Evolutionary conservation across 805 yeast genomes (phyloP).

Genomic region (Limtongia smithiae): DNA sequence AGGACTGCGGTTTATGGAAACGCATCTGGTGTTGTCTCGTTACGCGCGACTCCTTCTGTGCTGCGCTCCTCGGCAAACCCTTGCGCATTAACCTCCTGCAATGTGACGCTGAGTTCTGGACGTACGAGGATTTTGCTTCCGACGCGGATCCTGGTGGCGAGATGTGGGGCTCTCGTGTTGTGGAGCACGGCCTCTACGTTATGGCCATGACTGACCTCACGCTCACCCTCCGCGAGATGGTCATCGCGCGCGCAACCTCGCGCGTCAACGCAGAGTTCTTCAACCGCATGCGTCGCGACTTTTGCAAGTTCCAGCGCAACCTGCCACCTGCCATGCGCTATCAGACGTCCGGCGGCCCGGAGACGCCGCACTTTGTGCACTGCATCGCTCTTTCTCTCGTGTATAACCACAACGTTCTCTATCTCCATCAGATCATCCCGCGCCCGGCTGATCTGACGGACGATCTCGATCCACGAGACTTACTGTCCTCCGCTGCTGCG

Average conservation of each 20-base stretch:
- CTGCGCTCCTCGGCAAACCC: conserved; percentile 19
- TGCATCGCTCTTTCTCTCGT: conserved; percentile 5
- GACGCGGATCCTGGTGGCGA: conserved; percentile 5
- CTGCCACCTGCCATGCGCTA: conserved; percentile 1
- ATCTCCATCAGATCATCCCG: conserved; percentile 16
- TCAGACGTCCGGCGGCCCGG: not conserved
- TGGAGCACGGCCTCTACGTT: conserved; percentile 6
- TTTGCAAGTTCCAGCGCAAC: not conserved
- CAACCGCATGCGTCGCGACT: not conserved
- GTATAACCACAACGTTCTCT: conserved; percentile 21
- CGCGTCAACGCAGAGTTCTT: conserved; percentile 1
- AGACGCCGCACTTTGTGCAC: not conserved
- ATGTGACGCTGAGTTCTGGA: conserved; percentile 11
- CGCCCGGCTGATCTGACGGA: not conserved
- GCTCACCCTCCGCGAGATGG: conserved; percentile 6
- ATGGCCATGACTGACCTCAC: conserved; percentile 5
- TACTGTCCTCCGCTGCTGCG: not conserved
- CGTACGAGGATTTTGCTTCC: conserved; percentile 8
- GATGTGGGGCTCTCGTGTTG: conserved; percentile 3
- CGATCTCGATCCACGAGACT: not conserved
- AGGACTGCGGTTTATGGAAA: conserved; percentile 11
- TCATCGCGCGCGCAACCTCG: conserved; percentile 2
- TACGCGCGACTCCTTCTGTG: conserved; percentile 16
- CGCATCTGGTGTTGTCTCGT: conserved; percentile 23
- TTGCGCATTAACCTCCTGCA: conserved; percentile 20